Evolutionary conservation across 257 asterid genomes (phyloP).

Genomic region (Ocimum tenuiflorum): DNA sequence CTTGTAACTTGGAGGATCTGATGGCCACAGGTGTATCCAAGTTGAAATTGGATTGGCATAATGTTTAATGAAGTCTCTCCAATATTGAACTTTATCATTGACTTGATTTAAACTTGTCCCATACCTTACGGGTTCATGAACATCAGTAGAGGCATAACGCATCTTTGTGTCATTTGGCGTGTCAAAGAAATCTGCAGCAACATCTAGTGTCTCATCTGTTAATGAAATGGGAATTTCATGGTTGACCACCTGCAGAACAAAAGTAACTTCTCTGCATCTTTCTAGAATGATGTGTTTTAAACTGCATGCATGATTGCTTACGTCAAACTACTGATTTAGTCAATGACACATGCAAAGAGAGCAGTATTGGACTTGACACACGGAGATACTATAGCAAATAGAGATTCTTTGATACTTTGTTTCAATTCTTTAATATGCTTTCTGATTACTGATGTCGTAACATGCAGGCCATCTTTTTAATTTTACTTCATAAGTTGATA

Average conservation of each 20-base stretch:
- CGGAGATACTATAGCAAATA: neutral
- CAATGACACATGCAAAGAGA: neutral
- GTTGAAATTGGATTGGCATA: constrained; percentile 53
- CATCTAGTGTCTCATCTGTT: constrained; percentile 37
- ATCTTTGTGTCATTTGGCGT: constrained; percentile 47
- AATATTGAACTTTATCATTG: constrained; percentile 43
- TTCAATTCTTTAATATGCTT: neutral
- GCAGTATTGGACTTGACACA: neutral
- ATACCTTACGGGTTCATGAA: constrained; percentile 48
- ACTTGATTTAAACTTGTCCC: constrained; percentile 51
- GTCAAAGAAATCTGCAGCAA: constrained; percentile 51
- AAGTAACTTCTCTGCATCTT: neutral
- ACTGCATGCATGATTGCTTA: constrained; percentile 23
- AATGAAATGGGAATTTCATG: constrained; percentile 44
- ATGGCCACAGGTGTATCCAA: constrained; percentile 66
- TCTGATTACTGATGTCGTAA: neutral
- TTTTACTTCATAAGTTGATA: neutral
- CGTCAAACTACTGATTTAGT: neutral
- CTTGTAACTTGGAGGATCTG: constrained; percentile 56
- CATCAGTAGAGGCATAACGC: constrained; percentile 35
- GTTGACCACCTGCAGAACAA: constrained; percentile 47
- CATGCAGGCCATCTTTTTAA: neutral
- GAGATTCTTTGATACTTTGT: neutral
- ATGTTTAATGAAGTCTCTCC: constrained; percentile 77
- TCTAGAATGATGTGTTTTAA: neutral